Evolutionary conservation across 257 asterid species (phyloP), one percentile per base, ranked within the genome.

Genomic region (Euphrasia confusa): DNA sequence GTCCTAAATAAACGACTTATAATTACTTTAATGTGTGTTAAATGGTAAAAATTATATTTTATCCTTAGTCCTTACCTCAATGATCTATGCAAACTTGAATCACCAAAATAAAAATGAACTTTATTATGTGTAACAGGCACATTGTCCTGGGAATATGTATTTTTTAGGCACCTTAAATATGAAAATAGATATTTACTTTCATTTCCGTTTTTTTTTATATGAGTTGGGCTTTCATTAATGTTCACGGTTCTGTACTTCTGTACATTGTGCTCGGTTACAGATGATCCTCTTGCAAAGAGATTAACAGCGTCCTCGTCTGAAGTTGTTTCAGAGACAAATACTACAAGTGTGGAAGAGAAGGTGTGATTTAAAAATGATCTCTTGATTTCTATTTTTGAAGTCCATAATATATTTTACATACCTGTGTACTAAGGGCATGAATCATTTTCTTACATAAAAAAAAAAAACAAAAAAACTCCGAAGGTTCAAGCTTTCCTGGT

Each of bases 251-350:
- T 61, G 63, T 27, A 14, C 26, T 69, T 58, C 27, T 61, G 63
- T 27, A 14, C 26, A 65, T 56, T 70, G 66, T 70, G 44, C 74
- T 68, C 71, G 57, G 67, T 77, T 67, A 60, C 77, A 92, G 99
- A 87, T 70, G 99, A 89, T 78, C 96, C 97, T 50, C 79, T 86
- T 72, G 95, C 99, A 35, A 89, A 76, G 70, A 81, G 87, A 65
- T 58, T 58, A 48, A 66, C 67, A 30, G 44, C 71, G 49, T 61
- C 80, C 59, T 73, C 85, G 33, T 72, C 83, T 54, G 83, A 79
- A 63, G 76, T 56, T 62, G 69, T 72, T 67, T 63, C 78, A 37
- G 95, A 75, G 56, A 67, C 66, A 65, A 76, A 73, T 59, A 61
- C 75, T 58, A 61, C 79, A 47, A 55, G 81, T 52, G 60, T 58